Evolutionary conservation across 805 yeast species (phyloP).

Genomic region (Lachancea quebecensis): DNA sequence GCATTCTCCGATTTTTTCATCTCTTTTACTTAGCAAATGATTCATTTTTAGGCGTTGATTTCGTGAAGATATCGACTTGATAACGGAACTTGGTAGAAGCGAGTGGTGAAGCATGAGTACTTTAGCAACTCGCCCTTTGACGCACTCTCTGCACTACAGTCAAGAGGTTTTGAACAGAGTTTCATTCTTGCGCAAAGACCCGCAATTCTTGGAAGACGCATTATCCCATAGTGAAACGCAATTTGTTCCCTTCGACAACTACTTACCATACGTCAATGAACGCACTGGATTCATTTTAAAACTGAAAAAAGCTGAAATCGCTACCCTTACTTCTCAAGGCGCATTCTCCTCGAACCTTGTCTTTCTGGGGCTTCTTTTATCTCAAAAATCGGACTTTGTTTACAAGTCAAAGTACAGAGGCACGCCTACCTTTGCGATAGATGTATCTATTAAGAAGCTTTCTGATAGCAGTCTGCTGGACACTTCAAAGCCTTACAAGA

Average conservation of each 20-base stretch:
- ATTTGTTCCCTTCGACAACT: conserved; percentile 33
- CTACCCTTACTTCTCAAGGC: conserved; percentile 5
- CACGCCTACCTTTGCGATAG: conserved; percentile 58
- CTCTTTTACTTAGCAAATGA: no score
- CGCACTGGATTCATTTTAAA: conserved; percentile 8
- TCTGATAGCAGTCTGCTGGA: neutral
- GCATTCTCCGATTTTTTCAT: no score
- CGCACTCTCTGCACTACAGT: conserved; percentile 9
- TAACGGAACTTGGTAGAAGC: neutral
- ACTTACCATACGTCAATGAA: conserved; percentile 5
- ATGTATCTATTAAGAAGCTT: conserved; percentile 29
- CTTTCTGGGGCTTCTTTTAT: conserved; percentile 21
- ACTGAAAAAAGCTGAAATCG: conserved; percentile 5
- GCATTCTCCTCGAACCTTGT: conserved; percentile 14
- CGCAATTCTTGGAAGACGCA: conserved; percentile 40
- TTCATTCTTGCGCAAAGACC: conserved; percentile 48
- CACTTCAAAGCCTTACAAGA: conserved; percentile 4
- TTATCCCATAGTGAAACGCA: conserved; percentile 38
- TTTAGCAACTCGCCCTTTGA: conserved; percentile 4
- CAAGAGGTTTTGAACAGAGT: conserved; percentile 40
- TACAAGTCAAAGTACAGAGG: conserved; percentile 46
- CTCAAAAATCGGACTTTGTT: conserved; percentile 21
- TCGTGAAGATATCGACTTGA: no score
- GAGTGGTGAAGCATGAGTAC: neutral
- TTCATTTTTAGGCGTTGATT: no score